Evolutionary conservation across 805 yeast genomes (phyloP).

Genomic region (Spathaspora girioi): DNA sequence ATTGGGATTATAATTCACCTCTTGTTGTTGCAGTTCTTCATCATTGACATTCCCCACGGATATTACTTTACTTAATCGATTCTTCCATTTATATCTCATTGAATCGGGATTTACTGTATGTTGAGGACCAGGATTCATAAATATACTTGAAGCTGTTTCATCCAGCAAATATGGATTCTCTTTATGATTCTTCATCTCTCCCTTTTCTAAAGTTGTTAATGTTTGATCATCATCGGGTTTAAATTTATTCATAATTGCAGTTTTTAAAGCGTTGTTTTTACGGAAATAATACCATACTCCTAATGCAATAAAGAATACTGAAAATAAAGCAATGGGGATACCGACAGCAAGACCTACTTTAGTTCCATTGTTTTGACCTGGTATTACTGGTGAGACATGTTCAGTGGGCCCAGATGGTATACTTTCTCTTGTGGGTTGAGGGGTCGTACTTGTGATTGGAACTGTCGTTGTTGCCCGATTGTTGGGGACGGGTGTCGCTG

Average conservation of each 20-base stretch:
- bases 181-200: background rate
- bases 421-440: background rate
- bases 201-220: background rate
- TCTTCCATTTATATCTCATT: conserved; percentile 12
- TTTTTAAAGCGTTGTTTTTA: conserved; percentile 10
- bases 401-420: background rate
- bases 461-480: background rate
- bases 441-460: background rate
- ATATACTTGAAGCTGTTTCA: background rate
- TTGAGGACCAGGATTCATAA: conserved; percentile 1
- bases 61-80: conserved; percentile 22
- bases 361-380: conserved; percentile 6
- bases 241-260: conserved; percentile 6
- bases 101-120: conserved; percentile 11
- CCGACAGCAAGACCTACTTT: conserved; percentile 32
- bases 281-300: conserved; percentile 18
- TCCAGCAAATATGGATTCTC: background rate
- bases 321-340: conserved; percentile 26
- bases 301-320: conserved; percentile 16
- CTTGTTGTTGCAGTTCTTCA: background rate
- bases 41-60: conserved; percentile 14
- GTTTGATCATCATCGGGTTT: background rate
- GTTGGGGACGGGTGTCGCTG: background rate
- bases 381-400: background rate
- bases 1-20: background rate